Conservation (phyloP, 345 rosid genomes). For the Anacardium occidentale region DNA sequence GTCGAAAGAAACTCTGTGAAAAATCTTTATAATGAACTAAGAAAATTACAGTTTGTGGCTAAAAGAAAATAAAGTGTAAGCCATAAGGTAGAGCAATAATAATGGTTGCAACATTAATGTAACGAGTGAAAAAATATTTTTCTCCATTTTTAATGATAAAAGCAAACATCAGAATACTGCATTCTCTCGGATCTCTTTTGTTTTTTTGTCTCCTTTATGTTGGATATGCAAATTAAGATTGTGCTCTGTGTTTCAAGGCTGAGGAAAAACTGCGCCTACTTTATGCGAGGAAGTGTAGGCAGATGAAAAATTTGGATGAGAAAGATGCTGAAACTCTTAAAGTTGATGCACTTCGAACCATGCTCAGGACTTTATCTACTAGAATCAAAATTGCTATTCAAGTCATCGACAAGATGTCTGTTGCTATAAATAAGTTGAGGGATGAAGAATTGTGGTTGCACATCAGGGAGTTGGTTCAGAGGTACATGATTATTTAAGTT, state of each 20-base stretch:
- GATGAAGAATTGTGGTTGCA: slow-evolving; percentile 70
- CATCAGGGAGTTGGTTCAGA: slow-evolving; percentile 44
- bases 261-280: slow-evolving; percentile 61
- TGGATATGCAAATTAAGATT: not conserved
- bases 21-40: not conserved
- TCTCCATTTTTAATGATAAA: not conserved
- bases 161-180: not conserved
- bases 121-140: not conserved
- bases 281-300: slow-evolving; percentile 46
- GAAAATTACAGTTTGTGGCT: not conserved
- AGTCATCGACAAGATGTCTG: slow-evolving; percentile 56
- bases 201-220: not conserved
- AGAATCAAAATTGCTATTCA: slow-evolving; percentile 58
- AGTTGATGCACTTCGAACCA: slow-evolving; percentile 37
- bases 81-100: not conserved
- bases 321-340: slow-evolving; percentile 41
- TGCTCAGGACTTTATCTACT: slow-evolving; percentile 45
- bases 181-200: not conserved
- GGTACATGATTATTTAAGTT: slow-evolving; percentile 32
- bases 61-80: not conserved
- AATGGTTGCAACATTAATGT: not conserved
- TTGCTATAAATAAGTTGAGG: slow-evolving; percentile 45
- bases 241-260: slow-evolving; percentile 33
- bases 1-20: too few relatives aligned
- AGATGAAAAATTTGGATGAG: slow-evolving; percentile 40